phyloP scores from a whole-genome alignment of 768 basidiomycete species.

The Podaxis sp. region DNA sequence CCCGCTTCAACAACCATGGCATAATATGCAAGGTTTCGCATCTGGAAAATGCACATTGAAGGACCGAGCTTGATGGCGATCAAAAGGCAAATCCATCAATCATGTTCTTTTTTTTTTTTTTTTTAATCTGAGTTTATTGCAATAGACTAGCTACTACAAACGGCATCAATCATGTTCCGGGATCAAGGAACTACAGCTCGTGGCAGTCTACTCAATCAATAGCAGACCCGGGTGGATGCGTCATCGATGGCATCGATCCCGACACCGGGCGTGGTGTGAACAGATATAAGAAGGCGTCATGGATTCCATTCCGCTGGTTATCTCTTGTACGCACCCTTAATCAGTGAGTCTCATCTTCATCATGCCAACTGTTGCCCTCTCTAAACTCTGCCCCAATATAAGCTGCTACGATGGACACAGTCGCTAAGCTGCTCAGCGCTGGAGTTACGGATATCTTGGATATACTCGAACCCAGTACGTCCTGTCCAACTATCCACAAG shows the following conservation, averaged over 20 bases:
- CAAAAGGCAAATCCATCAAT: neutral
- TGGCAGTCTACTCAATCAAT: neutral
- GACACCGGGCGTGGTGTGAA: neutral
- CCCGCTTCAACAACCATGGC: neutral
- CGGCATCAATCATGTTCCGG: too few relatives aligned
- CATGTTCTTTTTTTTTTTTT: too few relatives aligned
- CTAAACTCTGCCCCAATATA: neutral
- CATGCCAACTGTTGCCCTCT: neutral
- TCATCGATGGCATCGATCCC: too few relatives aligned
- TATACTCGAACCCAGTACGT: constrained; percentile 8
- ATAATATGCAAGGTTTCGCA: too few relatives aligned
- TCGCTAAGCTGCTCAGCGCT: neutral
- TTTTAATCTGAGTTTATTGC: too few relatives aligned
- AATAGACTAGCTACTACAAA: too few relatives aligned
- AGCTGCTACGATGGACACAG: neutral
- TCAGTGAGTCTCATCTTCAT: neutral
- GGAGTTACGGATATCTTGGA: neutral
- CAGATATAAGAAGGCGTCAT: neutral
- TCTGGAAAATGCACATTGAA: neutral
- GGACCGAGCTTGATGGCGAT: too few relatives aligned
- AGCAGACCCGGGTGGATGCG: too few relatives aligned
- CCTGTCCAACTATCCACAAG: neutral
- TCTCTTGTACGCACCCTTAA: neutral
- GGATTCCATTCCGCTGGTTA: neutral
- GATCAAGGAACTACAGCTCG: neutral